Percentiles rank a stretch among this genome's conserved stretches.
Evolutionary conservation across 495 filamentous ascomycete species (phyloP).

Genomic region (Penicillium crystallinum): DNA sequence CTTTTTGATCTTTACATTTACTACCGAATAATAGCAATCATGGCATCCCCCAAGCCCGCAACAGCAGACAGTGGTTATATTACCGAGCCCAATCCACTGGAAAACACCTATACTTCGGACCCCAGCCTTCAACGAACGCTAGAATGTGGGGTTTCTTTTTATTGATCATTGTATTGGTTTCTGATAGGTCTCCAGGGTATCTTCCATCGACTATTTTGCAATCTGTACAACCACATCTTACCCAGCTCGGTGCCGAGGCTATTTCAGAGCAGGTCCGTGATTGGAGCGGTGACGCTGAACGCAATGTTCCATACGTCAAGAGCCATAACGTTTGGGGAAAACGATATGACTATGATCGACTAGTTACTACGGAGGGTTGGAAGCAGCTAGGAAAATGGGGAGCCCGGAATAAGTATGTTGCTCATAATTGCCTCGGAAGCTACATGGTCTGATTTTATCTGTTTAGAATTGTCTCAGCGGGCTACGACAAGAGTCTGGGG

Average conservation of each 20-base stretch:
- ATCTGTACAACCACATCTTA: conserved; percentile 20
- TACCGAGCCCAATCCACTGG: conserved; percentile 23
- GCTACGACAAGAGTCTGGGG: conserved; percentile 30
- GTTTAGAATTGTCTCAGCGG: conserved; percentile 33
- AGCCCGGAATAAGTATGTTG: conserved; percentile 20
- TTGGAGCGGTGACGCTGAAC: conserved; percentile 35
- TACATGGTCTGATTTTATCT: background rate
- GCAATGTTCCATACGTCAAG: conserved; percentile 35
- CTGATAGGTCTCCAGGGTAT: conserved; percentile 23
- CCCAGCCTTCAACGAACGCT: conserved; percentile 22
- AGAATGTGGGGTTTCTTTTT: conserved; percentile 15
- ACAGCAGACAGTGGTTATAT: conserved; percentile 32
- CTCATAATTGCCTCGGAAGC: background rate
- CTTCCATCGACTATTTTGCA: conserved; percentile 18
- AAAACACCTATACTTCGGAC: conserved; percentile 33
- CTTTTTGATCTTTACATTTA: background rate
- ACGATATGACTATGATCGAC: conserved; percentile 33
- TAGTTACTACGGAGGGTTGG: conserved; percentile 42
- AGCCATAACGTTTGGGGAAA: conserved; percentile 36
- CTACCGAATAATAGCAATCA: background rate
- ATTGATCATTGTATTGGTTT: background rate
- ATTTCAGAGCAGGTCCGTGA: conserved; percentile 28
- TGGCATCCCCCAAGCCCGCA: conserved; percentile 16
- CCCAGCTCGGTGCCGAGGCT: conserved; percentile 29
- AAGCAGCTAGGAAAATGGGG: conserved; percentile 36